A percentile compares a stretch with the other conserved stretches of the same genome.
Evolutionary conservation across 2,329 filamentous ascomycete genomes (phyloP).

Genomic region (Colletotrichum zoysiae): DNA sequence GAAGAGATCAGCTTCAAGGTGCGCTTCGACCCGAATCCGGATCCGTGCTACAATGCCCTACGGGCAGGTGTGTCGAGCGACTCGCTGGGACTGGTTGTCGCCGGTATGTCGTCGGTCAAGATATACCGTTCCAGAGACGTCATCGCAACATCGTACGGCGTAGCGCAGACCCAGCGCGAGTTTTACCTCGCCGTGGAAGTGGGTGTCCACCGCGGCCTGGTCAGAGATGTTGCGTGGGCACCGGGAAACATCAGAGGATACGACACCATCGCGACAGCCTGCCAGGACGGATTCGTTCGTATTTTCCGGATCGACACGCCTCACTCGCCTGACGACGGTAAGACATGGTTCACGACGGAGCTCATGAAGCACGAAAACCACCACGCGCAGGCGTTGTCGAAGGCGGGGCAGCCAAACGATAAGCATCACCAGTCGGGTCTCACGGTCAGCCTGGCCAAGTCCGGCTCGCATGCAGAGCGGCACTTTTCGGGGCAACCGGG

Average conservation of each 20-base stretch:
- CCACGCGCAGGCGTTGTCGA: slow-evolving; percentile 32
- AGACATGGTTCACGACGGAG: slow-evolving; percentile 63
- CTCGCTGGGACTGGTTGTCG: slow-evolving; percentile 84
- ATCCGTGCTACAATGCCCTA: slow-evolving; percentile 82
- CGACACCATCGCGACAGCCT: slow-evolving; percentile 91
- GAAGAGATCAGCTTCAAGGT: slow-evolving; percentile 91
- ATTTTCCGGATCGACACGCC: slow-evolving; percentile 86
- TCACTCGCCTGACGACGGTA: slow-evolving; percentile 59
- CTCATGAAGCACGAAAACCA: slow-evolving; percentile 53
- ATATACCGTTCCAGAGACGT: slow-evolving; percentile 82
- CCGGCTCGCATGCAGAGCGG: slow-evolving; percentile 60
- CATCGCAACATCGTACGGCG: slow-evolving; percentile 63
- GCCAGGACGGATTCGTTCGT: slow-evolving; percentile 89
- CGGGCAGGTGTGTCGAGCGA: slow-evolving; percentile 85
- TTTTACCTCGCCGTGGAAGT: slow-evolving; percentile 89
- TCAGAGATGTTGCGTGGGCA: slow-evolving; percentile 92
- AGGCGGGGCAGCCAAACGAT: slow-evolving; percentile 44
- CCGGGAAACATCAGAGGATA: slow-evolving; percentile 91
- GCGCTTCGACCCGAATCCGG: slow-evolving; percentile 87
- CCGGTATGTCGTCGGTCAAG: slow-evolving; percentile 84
- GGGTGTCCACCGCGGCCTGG: slow-evolving; percentile 78
- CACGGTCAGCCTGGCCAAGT: slow-evolving; percentile 66
- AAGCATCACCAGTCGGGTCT: slow-evolving; percentile 61
- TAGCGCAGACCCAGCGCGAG: slow-evolving; percentile 72
- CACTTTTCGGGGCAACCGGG: slow-evolving; percentile 71